Base-by-base conservation (phyloP, 2,329 filamentous ascomycete genomes). In the Blastomyces gilchristii region DNA sequence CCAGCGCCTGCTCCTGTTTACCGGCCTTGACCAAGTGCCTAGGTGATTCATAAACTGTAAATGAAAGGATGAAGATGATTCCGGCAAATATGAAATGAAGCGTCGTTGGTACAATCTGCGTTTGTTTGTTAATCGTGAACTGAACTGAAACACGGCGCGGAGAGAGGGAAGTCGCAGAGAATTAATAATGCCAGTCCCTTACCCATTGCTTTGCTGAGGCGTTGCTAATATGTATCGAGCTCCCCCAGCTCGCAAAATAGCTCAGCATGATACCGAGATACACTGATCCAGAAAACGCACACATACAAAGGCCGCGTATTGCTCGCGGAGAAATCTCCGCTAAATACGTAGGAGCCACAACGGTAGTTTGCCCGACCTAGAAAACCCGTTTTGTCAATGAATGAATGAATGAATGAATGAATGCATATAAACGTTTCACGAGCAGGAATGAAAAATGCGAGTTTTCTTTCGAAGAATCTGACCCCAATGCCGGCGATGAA, bases 231-330 rank as follows among this genome's bases (percentile, higher is more conserved):
- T 84, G 78, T 31, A 83, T 72, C 34, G 79, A 76, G n/a, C 77
- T 79, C 16, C 85, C 85, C 71, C 86, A 88, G 73, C 86, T 88
- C 64, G 87, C 84, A 69, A 91, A 92, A 76, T 91, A 93, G 9
- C 87, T 88, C 18, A 92, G 79, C 69, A 92, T 87, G 65, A 91
- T 90, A 31, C 88, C 89, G 61, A 89, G 75, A 70, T 92, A 92
- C 28, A 92, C 89, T 59, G 87, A 81, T 0, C 85, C 86, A 0
- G 85, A 84, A 71, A 89, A 89, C 34, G 86, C 81, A 69, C 85
- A 87, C 1, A 88, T 90, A 71, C 87, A 91, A 28, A 92, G 82
- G 67, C 89, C 88, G 62, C 88, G 83, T 64, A 90, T 80, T 1
- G 85, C 82, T 1, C 85, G 83, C 0, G 88, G 87, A 0, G 87